These are phyloP conservation scores for Gymnopus androsaceus DNA, from an alignment of 1,284 basidiomycete species.

Conservation along the genomic window DNA sequence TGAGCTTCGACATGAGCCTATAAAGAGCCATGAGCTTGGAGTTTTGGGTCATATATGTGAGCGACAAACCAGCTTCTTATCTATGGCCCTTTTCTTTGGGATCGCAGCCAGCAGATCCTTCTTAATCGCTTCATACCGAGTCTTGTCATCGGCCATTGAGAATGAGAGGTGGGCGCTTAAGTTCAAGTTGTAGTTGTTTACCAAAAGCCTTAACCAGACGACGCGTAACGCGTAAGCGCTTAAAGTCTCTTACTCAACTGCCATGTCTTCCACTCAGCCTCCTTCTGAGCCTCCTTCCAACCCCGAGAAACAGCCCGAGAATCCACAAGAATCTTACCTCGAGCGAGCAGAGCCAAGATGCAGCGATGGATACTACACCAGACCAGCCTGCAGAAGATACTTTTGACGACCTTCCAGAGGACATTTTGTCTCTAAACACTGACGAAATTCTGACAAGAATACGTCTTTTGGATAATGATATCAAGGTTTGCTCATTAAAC, in stretches of 20 bases:
- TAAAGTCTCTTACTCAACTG: conserved; percentile 20
- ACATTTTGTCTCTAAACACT: conserved; percentile 70
- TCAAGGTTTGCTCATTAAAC: conserved; percentile 62
- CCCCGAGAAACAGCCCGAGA: conserved; percentile 53
- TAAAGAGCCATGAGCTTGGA: neutral
- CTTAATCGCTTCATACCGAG: conserved; percentile 66
- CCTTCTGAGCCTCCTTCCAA: conserved; percentile 55
- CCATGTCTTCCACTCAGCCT: conserved; percentile 69
- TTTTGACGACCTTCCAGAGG: conserved; percentile 83
- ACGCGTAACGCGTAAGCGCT: conserved; percentile 22
- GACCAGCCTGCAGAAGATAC: conserved; percentile 73
- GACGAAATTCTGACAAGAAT: conserved; percentile 88
- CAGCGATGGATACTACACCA: conserved; percentile 72
- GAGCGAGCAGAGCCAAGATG: conserved; percentile 39
- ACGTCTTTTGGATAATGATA: conserved; percentile 91
- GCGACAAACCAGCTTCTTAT: conserved; percentile 68
- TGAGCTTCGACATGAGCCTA: conserved; percentile 73
- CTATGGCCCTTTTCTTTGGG: conserved; percentile 67
- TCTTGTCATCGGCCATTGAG: conserved; percentile 46
- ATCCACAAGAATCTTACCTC: conserved; percentile 37
- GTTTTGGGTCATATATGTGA: neutral
- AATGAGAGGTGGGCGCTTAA: conserved; percentile 31
- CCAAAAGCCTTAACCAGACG: neutral
- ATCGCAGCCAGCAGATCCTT: conserved; percentile 72
- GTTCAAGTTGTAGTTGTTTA: neutral